phyloP scores from a whole-genome alignment of 169 alveolate genomes.

The Blepharisma undulans region DNA sequence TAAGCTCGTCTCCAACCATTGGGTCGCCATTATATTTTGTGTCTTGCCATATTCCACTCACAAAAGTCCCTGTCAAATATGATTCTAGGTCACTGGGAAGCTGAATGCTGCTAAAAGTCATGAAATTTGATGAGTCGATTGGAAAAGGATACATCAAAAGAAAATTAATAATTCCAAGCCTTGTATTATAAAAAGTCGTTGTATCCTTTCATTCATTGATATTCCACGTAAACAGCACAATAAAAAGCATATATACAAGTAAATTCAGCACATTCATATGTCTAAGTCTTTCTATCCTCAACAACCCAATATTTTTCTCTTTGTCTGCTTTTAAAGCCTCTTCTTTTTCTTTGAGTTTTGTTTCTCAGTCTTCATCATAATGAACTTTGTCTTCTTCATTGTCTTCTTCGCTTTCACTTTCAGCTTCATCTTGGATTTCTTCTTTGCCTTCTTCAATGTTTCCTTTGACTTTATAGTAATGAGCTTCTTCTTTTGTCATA shows the following conservation, averaged over 20 bases:
- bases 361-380: background rate
- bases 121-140: background rate
- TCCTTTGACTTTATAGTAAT: conserved; percentile 6
- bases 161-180: background rate
- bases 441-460: background rate
- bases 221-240: conserved; percentile 12
- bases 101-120: background rate
- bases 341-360: background rate
- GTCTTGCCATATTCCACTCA: background rate
- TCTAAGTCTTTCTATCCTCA: background rate
- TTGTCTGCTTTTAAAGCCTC: background rate
- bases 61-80: conserved; percentile 5
- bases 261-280: conserved; percentile 7
- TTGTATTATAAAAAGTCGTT: background rate
- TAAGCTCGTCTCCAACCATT: background rate
- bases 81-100: background rate
- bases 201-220: background rate
- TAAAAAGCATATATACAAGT: conserved; percentile 1
- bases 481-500: conserved; percentile 38
- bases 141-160: background rate
- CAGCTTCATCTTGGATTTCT: background rate
- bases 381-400: background rate
- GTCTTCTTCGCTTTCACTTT: background rate
- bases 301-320: background rate
- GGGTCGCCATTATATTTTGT: background rate